Base-by-base conservation (phyloP, 2,329 filamentous ascomycete species). In the Calonectria pauciramosa region DNA sequence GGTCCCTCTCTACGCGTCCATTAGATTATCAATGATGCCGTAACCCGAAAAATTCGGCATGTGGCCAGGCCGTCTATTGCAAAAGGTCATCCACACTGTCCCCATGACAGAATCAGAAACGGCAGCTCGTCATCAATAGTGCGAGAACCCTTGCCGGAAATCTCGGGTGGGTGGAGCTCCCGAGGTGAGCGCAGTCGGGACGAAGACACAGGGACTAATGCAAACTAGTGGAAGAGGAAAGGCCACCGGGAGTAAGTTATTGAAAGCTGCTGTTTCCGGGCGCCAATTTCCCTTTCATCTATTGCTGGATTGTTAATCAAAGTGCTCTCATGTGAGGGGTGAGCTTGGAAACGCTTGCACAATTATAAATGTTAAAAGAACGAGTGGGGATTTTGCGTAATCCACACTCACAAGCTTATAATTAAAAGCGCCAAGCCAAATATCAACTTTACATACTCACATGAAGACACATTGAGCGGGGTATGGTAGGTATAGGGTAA, bases 81-180 rank as follows among this genome's bases (percentile, higher is more conserved):
- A 23, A 63, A 41, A 28, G 34, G 32, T 38, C 56, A 41, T 28
- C 36, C 56, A 28, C 32, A 18, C 18, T 7, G 36, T 63, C 23
- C 56, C 56, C 36, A 41, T 63, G 56, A 63, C 56, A 26, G 14
- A 63, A 63, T 41, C 56, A 26, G 23, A 63, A 63, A 41, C 23
- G 56, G 56, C 56, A 63, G 56, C 56, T 63, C 56, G 36, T 63
- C 36, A 28, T 41, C 14, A 9, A 63, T 63, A 63, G 56, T 41
- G 23, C 38, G 52, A 54, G 51, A 63, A 26, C 56, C 34, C 34
- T 63, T 41, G 56, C 56, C 34, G 56, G 56, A 41, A 63, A 41
- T 38, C 32, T 63, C 56, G 56, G 56, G 23, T 63, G 56, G 23
- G 56, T 63, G 56, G 56, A 30, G 56, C n/a, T 63, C 34, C 34